Evolutionary conservation across 1,284 basidiomycete genomes (phyloP), one percentile per base, ranked within the genome.

Genomic region (Golubevia sp.): DNA sequence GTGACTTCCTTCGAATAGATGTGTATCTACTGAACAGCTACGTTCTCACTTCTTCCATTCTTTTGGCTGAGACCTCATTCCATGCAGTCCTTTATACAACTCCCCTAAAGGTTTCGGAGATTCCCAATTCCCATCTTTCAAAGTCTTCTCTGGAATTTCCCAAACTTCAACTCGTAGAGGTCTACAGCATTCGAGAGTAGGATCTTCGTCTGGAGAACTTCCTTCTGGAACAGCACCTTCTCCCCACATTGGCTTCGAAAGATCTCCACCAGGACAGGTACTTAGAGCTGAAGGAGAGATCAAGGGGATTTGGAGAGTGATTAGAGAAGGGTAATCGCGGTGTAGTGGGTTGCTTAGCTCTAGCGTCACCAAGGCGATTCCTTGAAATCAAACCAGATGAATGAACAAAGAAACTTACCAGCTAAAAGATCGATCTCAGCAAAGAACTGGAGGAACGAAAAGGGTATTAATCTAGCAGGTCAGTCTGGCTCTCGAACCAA

Each of bases 161-260:
- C 38, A 68, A 20, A 68, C 66, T 50, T 68, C 59, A 0, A 68
- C 63, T 6, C 59, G 60, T n/a, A 68, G 48, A n/a, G 66, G 66
- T 52, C 63, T 51, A 58, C 63, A 68, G 53, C 66, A 64, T 50
- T 62, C 62, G 23, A 68, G 48, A 44, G 63, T 64, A 5, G 63
- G 63, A 56, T 68, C 63, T n/a, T 59, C 30, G 3, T 56, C 59
- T 2, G 50, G 60, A 3, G 50, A 54, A 7, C 55, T 60, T 11
- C 55, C 49, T 13, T 53, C 54, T n/a, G n/a, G n/a, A n/a, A n/a
- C n/a, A 34, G 48, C 48, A 15, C 58, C 55, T 34, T 68, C 66
- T 18, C 66, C 59, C 66, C 66, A 64, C 63, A 68, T 68, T 2
- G 66, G 59, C 18, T 64, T 60, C 25, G 58, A 64, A 26, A 64